Percentiles rank a stretch among this genome's conserved stretches.
These are phyloP conservation scores for Atractiella rhizophila DNA, from an alignment of 768 basidiomycete genomes.

Conservation along the genomic window DNA sequence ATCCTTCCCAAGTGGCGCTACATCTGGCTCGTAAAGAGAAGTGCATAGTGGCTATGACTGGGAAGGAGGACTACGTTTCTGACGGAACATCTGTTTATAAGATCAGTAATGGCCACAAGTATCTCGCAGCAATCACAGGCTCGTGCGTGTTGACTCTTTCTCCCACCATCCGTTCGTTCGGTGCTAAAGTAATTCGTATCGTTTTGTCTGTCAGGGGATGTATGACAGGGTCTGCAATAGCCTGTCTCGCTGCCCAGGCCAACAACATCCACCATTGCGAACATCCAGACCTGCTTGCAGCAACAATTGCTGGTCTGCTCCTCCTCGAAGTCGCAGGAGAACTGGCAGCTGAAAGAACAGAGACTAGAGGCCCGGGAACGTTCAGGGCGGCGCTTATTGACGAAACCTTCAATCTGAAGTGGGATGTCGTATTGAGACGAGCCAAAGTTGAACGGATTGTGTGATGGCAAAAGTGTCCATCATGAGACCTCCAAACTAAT, in stretches of 20 bases:
- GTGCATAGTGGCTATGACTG: conserved; percentile 57
- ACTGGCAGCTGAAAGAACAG: conserved; percentile 28
- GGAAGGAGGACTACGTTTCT: conserved; percentile 54
- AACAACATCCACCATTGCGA: not conserved
- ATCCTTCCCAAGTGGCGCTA: conserved; percentile 46
- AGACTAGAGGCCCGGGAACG: conserved; percentile 37
- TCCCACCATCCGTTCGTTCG: not conserved
- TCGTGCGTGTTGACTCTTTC: conserved; percentile 26
- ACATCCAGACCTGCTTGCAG: not conserved
- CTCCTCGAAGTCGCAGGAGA: conserved; percentile 40
- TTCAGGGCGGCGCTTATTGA: conserved; percentile 43
- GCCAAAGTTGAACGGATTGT: too few relatives aligned
- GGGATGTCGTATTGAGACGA: too few relatives aligned
- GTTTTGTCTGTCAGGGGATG: not conserved
- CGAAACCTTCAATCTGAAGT: conserved; percentile 27
- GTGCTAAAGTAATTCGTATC: not conserved
- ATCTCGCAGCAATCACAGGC: conserved; percentile 61
- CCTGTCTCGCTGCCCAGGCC: not conserved
- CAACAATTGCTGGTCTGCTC: conserved; percentile 17
- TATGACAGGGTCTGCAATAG: not conserved
- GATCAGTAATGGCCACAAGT: conserved; percentile 43
- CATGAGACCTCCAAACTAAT: too few relatives aligned
- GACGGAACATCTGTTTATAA: conserved; percentile 48
- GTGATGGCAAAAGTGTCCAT: too few relatives aligned
- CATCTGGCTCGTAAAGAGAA: conserved; percentile 45